Evolutionary conservation across 75 land plant genomes (phyloP), one percentile per base, ranked within the genome.

Genomic region (Selaginella moellendorffii): DNA sequence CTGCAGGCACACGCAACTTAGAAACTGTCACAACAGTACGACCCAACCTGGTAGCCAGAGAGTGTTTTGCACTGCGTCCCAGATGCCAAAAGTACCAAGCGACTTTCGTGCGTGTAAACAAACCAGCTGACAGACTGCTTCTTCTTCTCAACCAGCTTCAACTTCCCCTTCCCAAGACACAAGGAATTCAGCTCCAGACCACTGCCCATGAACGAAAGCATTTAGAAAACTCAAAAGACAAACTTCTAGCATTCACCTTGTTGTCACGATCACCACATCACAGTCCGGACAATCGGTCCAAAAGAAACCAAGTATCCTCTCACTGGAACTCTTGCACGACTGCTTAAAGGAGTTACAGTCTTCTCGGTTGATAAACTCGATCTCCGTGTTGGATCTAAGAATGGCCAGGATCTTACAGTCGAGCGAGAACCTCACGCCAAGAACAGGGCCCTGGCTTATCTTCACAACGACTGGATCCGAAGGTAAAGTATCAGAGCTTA

Each of bases 231-330:
- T n/a, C n/a, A n/a, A n/a, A n/a, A n/a, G n/a, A n/a, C n/a, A n/a
- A n/a, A n/a, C n/a, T n/a, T n/a, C 31, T 53, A 69, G 24, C 9
- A 74, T 23, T 65, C 46, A 90, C 99, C 90, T 86, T 36, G 80
- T 85, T 52, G 88, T 95, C 26, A 95, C 73, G 52, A 83, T 56
- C 27, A 89, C 85, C 62, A 95, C 59, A 70, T 89, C 85, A 81
- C 97, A 90, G 19, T 72, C 52, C 28, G 91, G 91, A 68, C 90
- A 89, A 54, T 95, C 99, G 23, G 99, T 86, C 99, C 99, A 95
- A 52, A 95, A 95, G 42, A 89, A 82, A 14, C 99, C 99, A 29
- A 95, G 80, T 27, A 95, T 82, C 53, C 78, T 76, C 62, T 95
- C 99, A 23, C 87, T 74, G 29, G 76, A 87, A 27, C 73, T 52